Conservation (phyloP, 129 eudicot species). For the Centella asiatica region DNA sequence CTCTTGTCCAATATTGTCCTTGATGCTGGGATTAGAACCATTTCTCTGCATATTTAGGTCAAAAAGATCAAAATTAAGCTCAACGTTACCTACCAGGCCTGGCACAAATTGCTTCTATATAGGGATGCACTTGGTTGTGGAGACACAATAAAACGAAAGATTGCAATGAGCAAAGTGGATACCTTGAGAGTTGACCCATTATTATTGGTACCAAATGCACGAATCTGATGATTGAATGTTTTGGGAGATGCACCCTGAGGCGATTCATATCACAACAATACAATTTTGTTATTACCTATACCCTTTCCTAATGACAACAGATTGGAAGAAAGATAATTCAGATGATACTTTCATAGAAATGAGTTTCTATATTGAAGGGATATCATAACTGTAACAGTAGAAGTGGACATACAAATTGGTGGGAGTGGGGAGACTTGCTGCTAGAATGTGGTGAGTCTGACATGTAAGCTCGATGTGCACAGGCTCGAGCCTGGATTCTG, state of each 20-base stretch:
- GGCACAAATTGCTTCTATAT: not conserved
- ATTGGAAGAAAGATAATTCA: too few species aligned
- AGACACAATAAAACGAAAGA: not conserved
- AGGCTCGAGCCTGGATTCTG: too few species aligned
- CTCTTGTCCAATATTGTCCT: constrained; percentile 22
- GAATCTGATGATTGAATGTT: constrained; percentile 15
- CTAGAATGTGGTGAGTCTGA: too few species aligned
- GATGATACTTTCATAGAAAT: too few species aligned
- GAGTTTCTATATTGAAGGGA: too few species aligned
- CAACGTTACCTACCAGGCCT: not conserved
- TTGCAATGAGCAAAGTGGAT: not conserved
- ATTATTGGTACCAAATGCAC: constrained; percentile 11
- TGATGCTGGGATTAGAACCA: constrained; percentile 32
- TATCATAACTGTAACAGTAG: too few species aligned
- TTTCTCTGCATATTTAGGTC: constrained; percentile 33
- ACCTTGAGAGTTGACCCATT: constrained; percentile 30
- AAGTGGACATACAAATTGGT: too few species aligned
- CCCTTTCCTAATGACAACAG: too few species aligned
- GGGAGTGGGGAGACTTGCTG: too few species aligned
- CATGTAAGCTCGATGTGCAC: too few species aligned
- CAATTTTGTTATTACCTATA: too few species aligned
- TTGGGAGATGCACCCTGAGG: constrained; percentile 16
- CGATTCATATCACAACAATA: not conserved
- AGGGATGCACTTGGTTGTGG: not conserved
- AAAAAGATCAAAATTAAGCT: not conserved